A percentile compares a stretch with the other conserved stretches of the same genome.
These are phyloP conservation scores for Ceratobasidium sp. DNA, from an alignment of 1,284 basidiomycete species.

Conservation along the genomic window DNA sequence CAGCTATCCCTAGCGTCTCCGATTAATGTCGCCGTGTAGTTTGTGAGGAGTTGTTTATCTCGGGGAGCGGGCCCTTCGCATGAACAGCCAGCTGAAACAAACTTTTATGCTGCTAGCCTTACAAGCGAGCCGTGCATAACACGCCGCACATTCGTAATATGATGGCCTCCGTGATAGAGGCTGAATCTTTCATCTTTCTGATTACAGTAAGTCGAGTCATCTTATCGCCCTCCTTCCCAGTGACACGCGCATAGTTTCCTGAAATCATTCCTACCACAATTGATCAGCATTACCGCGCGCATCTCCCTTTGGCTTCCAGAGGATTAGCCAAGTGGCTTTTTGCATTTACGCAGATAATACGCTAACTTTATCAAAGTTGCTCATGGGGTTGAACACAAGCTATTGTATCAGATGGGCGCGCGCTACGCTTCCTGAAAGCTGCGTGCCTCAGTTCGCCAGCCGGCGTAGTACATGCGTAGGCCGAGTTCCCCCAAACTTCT, in stretches of 20 bases:
- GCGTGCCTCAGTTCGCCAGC: slow-evolving; percentile 9
- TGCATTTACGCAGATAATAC: neutral
- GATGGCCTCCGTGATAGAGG: neutral
- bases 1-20: neutral
- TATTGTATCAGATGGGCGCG: slow-evolving; percentile 13
- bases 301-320: neutral
- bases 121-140: neutral
- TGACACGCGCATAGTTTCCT: neutral
- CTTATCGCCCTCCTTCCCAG: slow-evolving; percentile 10
- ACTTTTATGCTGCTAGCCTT: neutral
- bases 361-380: slow-evolving; percentile 20
- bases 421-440: slow-evolving; percentile 8
- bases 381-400: neutral
- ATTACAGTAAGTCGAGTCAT: slow-evolving; percentile 4
- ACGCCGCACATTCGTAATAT: neutral
- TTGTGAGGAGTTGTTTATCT: slow-evolving; percentile 21
- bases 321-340: neutral
- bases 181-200: neutral
- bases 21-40: neutral
- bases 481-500: neutral
- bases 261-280: neutral
- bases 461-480: neutral
- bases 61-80: neutral
- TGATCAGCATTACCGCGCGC: slow-evolving; percentile 9
- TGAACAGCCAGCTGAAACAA: neutral